Evolutionary conservation across 352 stramenopile genomes (phyloP).

Genomic region (Phytophthora idaei): DNA sequence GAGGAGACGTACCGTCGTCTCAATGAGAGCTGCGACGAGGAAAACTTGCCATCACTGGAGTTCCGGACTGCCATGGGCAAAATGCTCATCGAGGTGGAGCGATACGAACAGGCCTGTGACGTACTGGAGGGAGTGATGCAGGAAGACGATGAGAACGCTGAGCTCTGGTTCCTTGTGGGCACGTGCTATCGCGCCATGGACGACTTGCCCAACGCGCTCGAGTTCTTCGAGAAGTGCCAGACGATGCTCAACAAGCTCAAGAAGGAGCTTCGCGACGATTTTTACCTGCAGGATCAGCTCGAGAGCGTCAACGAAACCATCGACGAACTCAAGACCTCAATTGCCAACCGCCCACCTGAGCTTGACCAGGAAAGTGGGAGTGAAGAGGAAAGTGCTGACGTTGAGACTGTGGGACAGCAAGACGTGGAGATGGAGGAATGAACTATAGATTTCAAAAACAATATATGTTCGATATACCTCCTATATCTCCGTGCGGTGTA

Average conservation of each 20-base stretch:
- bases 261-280: constrained; percentile 70
- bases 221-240: constrained; percentile 87
- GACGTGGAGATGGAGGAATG: constrained; percentile 87
- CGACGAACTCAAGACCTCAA: constrained; percentile 52
- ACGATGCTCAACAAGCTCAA: constrained; percentile 84
- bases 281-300: constrained; percentile 80
- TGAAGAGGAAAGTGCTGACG: constrained; percentile 37
- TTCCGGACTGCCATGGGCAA: constrained; percentile 86
- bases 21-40: constrained; percentile 71
- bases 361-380: constrained; percentile 63
- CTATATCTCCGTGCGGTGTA: constrained; percentile 32
- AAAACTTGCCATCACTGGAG: constrained; percentile 81
- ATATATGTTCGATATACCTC: constrained; percentile 48
- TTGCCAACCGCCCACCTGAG: constrained; percentile 60
- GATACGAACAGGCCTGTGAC: constrained; percentile 81
- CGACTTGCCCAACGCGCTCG: constrained; percentile 76
- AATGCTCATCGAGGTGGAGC: constrained; percentile 87
- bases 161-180: constrained; percentile 90
- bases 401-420: constrained; percentile 48
- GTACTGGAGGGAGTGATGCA: constrained; percentile 89
- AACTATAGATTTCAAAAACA: constrained; percentile 61
- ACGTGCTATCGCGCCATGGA: constrained; percentile 90
- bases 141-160: constrained; percentile 90
- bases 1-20: constrained; percentile 93
- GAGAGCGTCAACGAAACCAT: constrained; percentile 78